These are phyloP conservation scores for Globisporangium ultimum DNA, from an alignment of 352 stramenopile genomes.

Conservation along the genomic window DNA sequence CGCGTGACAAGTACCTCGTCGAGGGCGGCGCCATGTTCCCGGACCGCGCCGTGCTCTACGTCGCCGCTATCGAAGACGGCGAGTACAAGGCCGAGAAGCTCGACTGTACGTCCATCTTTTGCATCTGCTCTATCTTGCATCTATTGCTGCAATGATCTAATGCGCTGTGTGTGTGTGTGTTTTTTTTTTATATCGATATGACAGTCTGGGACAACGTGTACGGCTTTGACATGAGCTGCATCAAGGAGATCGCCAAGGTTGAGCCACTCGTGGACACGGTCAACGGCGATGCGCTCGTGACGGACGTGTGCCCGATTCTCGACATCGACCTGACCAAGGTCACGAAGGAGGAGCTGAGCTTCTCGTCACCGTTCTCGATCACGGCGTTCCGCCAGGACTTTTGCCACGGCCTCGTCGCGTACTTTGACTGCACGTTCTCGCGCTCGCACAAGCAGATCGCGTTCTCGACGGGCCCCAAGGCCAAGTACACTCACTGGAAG, in stretches of 20 bases:
- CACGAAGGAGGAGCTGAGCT: conserved; percentile 94
- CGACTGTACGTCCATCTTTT: conserved; percentile 51
- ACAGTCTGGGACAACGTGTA: conserved; percentile 96
- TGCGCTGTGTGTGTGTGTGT: not conserved
- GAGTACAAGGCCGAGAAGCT: conserved; percentile 94
- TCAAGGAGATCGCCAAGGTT: conserved; percentile 94
- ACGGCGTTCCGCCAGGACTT: conserved; percentile 93
- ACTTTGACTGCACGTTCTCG: conserved; percentile 98
- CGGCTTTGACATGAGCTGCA: conserved; percentile 97
- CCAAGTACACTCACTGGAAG: conserved; percentile 98
- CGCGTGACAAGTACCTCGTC: conserved; percentile 95
- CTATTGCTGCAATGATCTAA: conserved; percentile 6
- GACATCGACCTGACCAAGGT: conserved; percentile 87
- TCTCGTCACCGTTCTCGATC: conserved; percentile 89
- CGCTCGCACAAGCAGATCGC: conserved; percentile 92
- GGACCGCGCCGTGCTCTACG: conserved; percentile 86
- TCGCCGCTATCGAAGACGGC: conserved; percentile 96
- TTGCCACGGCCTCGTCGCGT: conserved; percentile 94
- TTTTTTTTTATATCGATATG: conserved; percentile 3
- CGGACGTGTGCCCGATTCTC: conserved; percentile 91
- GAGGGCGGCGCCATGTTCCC: conserved; percentile 93
- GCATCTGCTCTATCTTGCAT: not conserved
- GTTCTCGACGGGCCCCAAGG: conserved; percentile 92
- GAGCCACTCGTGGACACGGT: conserved; percentile 98
- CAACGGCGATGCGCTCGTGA: conserved; percentile 94